Conservation (phyloP, 306 rosid genomes). For the Prunus kanzakura region DNA sequence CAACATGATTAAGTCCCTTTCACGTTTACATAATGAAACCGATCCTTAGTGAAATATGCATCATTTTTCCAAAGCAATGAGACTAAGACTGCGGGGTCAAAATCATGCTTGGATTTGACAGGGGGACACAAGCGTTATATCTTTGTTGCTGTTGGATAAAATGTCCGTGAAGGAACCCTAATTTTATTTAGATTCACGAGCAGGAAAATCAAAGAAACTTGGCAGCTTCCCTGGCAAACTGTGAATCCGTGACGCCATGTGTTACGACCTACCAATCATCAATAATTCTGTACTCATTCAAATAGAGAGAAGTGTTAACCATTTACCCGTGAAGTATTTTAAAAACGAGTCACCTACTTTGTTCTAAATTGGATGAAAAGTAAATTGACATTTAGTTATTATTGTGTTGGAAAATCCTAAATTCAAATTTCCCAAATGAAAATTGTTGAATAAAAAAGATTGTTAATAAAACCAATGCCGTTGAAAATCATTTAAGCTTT, state of each 20-base stretch:
- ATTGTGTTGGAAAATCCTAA: no score
- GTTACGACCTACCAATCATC: neutral
- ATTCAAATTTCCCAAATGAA: no score
- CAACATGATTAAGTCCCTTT: neutral
- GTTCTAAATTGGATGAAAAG: no score
- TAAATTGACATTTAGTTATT: no score
- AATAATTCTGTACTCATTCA: neutral
- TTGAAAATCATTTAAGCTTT: no score
- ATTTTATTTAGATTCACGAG: slow-evolving; percentile 2
- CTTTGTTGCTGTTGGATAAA: neutral
- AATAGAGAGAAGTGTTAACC: no score
- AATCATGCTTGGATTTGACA: neutral
- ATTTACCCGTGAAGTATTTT: neutral
- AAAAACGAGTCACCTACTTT: no score
- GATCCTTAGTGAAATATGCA: neutral
- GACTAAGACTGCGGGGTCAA: neutral
- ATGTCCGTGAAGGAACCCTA: neutral
- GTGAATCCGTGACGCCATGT: neutral
- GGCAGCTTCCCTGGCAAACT: neutral
- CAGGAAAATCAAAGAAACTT: neutral
- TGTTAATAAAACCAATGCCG: no score
- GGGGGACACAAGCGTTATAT: no score
- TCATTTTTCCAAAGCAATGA: neutral
- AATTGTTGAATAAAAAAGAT: no score
- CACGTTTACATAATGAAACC: slow-evolving; percentile 15